Percentiles rank a stretch among this genome's conserved stretches.
These are phyloP conservation scores for Tetramitus jugosus DNA, from an alignment of 208 protist species.

Conservation along the genomic window DNA sequence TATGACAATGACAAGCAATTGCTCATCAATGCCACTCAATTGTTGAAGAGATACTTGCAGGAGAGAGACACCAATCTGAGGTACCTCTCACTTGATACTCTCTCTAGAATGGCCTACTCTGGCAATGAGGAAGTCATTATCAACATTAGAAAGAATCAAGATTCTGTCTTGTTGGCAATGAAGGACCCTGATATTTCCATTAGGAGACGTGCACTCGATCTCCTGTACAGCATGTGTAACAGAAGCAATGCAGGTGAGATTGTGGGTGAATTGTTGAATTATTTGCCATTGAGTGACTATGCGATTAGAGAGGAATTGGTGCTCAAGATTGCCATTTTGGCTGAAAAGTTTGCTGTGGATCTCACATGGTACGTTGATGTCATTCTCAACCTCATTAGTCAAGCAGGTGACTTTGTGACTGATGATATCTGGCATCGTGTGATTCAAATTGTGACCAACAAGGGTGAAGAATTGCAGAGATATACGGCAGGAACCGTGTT, in stretches of 20 bases:
- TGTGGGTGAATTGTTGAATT: conserved; percentile 79
- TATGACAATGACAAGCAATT: conserved; percentile 45
- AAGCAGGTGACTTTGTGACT: conserved; percentile 87
- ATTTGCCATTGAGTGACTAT: conserved; percentile 73
- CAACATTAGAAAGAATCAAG: conserved; percentile 76
- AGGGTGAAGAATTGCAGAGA: conserved; percentile 39
- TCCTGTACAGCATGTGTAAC: conserved; percentile 94
- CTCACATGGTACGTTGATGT: conserved; percentile 91
- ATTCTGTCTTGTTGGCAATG: conserved; percentile 73
- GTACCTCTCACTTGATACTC: conserved; percentile 70
- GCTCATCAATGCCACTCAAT: not conserved
- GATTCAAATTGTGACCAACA: conserved; percentile 90
- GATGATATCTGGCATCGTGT: conserved; percentile 77
- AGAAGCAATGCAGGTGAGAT: conserved; percentile 71
- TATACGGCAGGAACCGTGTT: conserved; percentile 78
- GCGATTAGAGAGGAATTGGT: conserved; percentile 85
- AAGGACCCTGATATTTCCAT: conserved; percentile 94
- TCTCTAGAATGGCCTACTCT: conserved; percentile 51
- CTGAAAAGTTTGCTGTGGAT: conserved; percentile 87
- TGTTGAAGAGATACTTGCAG: conserved; percentile 11
- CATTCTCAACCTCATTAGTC: conserved; percentile 82
- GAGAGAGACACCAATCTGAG: conserved; percentile 62
- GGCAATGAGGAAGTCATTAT: conserved; percentile 33
- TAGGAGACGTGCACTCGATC: conserved; percentile 87
- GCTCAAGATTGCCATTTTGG: conserved; percentile 78